These are phyloP conservation scores for Erythrobasidium hasegawianum DNA, from an alignment of 1,284 basidiomycete species.

Conservation along the genomic window DNA sequence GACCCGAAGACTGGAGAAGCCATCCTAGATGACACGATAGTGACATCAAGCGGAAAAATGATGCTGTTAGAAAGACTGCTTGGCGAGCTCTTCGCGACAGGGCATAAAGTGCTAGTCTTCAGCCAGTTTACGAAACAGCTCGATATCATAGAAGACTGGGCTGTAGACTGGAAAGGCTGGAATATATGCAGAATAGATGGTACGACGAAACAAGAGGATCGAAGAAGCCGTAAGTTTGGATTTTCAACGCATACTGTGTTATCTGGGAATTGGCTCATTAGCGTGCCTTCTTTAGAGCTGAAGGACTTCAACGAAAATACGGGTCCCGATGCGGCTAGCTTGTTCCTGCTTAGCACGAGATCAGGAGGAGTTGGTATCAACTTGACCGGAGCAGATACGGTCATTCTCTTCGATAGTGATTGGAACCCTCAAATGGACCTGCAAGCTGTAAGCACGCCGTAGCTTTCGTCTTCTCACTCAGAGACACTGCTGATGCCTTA, in stretches of 20 bases:
- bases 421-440: conserved; percentile 89
- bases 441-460: conserved; percentile 57
- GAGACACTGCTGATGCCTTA: conserved; percentile 69
- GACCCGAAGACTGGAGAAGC: conserved; percentile 61
- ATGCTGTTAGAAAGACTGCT: conserved; percentile 84
- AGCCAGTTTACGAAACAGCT: conserved; percentile 93
- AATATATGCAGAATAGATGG: conserved; percentile 87
- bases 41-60: conserved; percentile 91
- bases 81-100: conserved; percentile 69
- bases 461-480: neutral
- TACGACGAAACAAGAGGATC: conserved; percentile 73
- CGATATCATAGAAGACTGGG: conserved; percentile 92
- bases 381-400: conserved; percentile 95
- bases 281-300: conserved; percentile 45
- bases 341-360: conserved; percentile 77
- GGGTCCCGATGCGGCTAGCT: conserved; percentile 33
- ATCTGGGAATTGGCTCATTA: conserved; percentile 64
- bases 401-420: conserved; percentile 77
- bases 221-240: conserved; percentile 78
- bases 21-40: conserved; percentile 68
- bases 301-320: conserved; percentile 49
- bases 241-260: too few relatives aligned
- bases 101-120: conserved; percentile 88
- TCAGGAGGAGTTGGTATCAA: conserved; percentile 98
- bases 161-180: conserved; percentile 72